Base-by-base conservation (phyloP, 257 asterid species). In the Anisodus tanguticus region DNA sequence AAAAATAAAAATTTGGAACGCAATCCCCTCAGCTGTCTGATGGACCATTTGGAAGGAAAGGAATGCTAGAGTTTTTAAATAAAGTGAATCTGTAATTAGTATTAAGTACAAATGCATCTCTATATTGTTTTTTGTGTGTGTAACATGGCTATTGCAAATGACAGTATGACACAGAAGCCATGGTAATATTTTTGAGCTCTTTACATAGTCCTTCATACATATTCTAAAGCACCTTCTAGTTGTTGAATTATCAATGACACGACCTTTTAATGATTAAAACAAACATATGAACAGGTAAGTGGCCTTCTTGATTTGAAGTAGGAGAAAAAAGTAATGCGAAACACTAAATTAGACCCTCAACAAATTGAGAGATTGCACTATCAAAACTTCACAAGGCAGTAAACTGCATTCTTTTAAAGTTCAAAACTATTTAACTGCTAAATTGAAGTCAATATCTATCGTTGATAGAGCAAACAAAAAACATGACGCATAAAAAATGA, bases 291-390 rank as follows among this genome's bases (percentile, higher is more conserved):
- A 72, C 3, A 35, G n/a, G 80, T 19, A 19, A 72, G 41, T 47
- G 80, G 41, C 41, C 3, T 4, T 72, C 59, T 74, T 74, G 43
- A 74, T 49, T 26, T 49, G 81, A 19, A 74, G 81, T 74, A 74
- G 19, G 81, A 49, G 62, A 49, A 72, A 74, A 71, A 49, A 6
- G 39, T 49, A 74, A 74, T 12, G 62, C 0, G 19, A 22, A 49
- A 72, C 41, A 47, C 41, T 51, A 72, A 74, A 49, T 49, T 47
- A 49, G 37, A 22, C 22, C 22, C 62, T 26, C 22, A 71, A 49
- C 80, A 72, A 53, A 74, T 74, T 31, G 41, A 74, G 19, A 19
- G 17, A 49, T 49, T 74, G 81, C 62, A 67, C 51, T n/a, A 74
- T 74, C 81, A 19, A 74, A 74, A 49, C 45, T 49, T 49, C 62